Conservation (phyloP, 768 basidiomycete genomes). For the Lentinula sp. region DNA sequence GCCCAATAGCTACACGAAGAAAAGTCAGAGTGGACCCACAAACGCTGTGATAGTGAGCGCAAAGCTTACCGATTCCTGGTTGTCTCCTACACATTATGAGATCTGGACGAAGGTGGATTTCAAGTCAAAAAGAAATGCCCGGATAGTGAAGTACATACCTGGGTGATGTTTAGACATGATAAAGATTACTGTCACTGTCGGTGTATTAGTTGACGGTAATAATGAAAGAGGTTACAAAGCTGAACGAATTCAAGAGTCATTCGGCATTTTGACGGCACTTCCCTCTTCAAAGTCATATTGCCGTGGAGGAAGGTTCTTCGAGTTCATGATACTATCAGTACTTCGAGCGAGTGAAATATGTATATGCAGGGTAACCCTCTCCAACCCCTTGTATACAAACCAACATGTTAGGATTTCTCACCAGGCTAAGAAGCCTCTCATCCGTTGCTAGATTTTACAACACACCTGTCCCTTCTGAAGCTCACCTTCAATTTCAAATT, state of each 20-base stretch:
- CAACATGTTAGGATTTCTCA: too few relatives aligned
- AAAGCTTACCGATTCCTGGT: constrained; percentile 82
- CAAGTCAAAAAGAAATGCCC: background rate
- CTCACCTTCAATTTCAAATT: too few relatives aligned
- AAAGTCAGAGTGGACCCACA: constrained; percentile 8
- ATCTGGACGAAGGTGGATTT: constrained; percentile 44
- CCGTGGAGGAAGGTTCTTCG: too few relatives aligned
- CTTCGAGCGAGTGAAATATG: too few relatives aligned
- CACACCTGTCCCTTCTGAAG: too few relatives aligned
- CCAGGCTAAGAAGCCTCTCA: too few relatives aligned
- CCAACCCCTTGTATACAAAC: too few relatives aligned
- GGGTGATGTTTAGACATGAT: constrained; percentile 90
- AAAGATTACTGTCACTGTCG: background rate
- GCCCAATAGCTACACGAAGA: constrained; percentile 73
- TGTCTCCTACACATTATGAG: constrained; percentile 98
- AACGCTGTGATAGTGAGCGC: constrained; percentile 1
- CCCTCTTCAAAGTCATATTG: background rate
- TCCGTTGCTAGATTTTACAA: too few relatives aligned
- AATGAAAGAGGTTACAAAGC: background rate
- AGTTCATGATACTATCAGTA: too few relatives aligned
- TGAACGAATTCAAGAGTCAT: background rate
- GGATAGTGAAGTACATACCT: constrained; percentile 31
- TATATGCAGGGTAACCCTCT: too few relatives aligned
- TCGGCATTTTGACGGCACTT: background rate
- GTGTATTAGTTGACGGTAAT: background rate